Conservation (phyloP, 345 rosid genomes). For the Combretum micranthum region DNA sequence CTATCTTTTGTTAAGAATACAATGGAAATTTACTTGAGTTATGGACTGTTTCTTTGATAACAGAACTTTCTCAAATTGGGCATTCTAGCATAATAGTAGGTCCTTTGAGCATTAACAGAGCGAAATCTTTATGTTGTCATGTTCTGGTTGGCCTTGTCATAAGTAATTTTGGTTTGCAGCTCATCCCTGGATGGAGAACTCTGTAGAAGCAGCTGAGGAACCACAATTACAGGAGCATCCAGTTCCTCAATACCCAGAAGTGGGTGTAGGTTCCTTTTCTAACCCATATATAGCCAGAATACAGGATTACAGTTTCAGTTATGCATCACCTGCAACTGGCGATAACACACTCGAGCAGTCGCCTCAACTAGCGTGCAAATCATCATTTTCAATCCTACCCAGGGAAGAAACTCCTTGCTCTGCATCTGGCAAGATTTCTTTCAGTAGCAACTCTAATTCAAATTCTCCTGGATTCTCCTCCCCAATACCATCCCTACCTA, state of each 20-base stretch:
- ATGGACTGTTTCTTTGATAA: too few species aligned
- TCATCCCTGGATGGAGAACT: slow-evolving; percentile 66
- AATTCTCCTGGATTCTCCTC: slow-evolving; percentile 23
- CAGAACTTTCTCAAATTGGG: too few species aligned
- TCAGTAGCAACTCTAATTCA: slow-evolving; percentile 36
- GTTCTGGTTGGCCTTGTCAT: not conserved
- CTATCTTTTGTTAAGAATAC: too few species aligned
- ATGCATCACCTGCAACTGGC: slow-evolving; percentile 11
- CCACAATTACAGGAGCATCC: slow-evolving; percentile 21
- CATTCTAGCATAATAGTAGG: too few species aligned
- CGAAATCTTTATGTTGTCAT: not conserved
- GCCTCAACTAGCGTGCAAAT: slow-evolving; percentile 29
- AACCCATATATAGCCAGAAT: slow-evolving; percentile 23
- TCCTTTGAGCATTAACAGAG: too few species aligned
- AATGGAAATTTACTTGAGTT: too few species aligned
- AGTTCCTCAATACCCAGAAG: slow-evolving; percentile 28
- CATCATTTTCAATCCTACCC: slow-evolving; percentile 47
- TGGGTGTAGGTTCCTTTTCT: slow-evolving; percentile 36
- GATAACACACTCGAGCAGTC: slow-evolving; percentile 24
- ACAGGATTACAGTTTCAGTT: slow-evolving; percentile 58
- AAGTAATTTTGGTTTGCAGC: slow-evolving; percentile 28
- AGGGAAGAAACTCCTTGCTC: slow-evolving; percentile 18
- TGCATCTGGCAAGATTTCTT: slow-evolving; percentile 46
- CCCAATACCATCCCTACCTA: slow-evolving; percentile 54
- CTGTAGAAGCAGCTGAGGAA: slow-evolving; percentile 28